Base-by-base conservation (phyloP, 306 rosid genomes). In the Begonia peltatifolia region DNA sequence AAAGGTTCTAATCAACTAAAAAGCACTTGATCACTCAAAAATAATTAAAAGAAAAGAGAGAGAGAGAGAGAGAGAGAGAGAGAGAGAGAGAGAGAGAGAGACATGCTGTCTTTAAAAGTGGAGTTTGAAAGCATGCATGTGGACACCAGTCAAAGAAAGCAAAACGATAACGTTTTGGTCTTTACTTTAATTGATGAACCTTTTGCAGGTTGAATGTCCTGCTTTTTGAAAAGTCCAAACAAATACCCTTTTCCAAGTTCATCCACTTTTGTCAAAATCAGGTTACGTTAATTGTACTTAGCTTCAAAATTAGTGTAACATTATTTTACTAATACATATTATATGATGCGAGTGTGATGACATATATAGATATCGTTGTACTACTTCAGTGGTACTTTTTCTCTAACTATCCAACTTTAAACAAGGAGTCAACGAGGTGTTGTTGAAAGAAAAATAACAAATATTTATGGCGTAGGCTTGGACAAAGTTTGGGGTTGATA, bases 121-220 rank as follows among this genome's bases (percentile, higher is more conserved):
- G 23, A 23, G 63, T 58, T 25, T 47, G 30, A 58, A 46, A 58
- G 53, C 23, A 10, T 41, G 47, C 53, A 46, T 5, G 36, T 2
- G 10, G 38, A 30, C 38, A 30, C 9, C 43, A 58, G 63, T 58
- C 63, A 58, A 58, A 22, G 12, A 44, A 56, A 46, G 46, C 9
- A 46, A n/a, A 46, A 18, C 35, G 60, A 56, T 56, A 56, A 56
- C 47, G 60, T 56, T 56, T 30, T 56, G 60, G 60, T 43, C 42
- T 44, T n/a, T 8, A 44, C 15, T 46, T 42, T 43, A 41, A 23
- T 10, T 2, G 12, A 51, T 10, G 15, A 18, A 51, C 44, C 62
- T 22, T 46, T 46, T 46, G 48, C 48, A 44, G 12, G 14, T 10
- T 20, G 7, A 11, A 10, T 43, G 11, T 57, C 11, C 52, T 38